Evolutionary conservation across 2,329 filamentous ascomycete genomes (phyloP).

Genomic region (Beauveria sp.): DNA sequence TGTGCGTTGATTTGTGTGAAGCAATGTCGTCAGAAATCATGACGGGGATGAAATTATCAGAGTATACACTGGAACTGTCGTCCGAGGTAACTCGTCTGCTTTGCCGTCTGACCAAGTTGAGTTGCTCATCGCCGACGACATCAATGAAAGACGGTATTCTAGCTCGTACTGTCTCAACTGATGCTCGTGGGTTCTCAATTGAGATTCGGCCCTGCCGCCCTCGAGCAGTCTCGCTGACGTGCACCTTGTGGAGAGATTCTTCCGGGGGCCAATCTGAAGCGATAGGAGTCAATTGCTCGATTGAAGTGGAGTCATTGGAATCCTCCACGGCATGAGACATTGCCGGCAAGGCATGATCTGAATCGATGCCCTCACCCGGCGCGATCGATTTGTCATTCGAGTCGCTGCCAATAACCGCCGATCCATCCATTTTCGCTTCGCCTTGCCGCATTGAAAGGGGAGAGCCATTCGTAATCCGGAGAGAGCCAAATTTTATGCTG

Average conservation of each 20-base stretch:
- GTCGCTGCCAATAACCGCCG: background rate
- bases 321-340: background rate
- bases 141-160: background rate
- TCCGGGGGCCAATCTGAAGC: conserved; percentile 13
- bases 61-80: conserved; percentile 23
- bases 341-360: conserved; percentile 11
- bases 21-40: conserved; percentile 23
- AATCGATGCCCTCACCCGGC: background rate
- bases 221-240: background rate
- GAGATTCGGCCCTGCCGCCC: background rate
- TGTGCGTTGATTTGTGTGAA: conserved; percentile 11
- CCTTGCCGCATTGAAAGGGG: conserved; percentile 38
- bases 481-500: conserved; percentile 53
- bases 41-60: conserved; percentile 33
- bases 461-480: conserved; percentile 55
- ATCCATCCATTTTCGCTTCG: conserved; percentile 14
- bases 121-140: conserved; percentile 3
- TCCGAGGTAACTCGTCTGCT: conserved; percentile 18
- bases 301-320: background rate
- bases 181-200: background rate
- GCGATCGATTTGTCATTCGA: background rate
- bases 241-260: background rate
- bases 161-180: background rate
- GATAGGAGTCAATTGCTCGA: background rate
- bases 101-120: background rate